Base-by-base conservation (phyloP, 371 early-diverging fungal species). In the Mucor plumbeus region DNA sequence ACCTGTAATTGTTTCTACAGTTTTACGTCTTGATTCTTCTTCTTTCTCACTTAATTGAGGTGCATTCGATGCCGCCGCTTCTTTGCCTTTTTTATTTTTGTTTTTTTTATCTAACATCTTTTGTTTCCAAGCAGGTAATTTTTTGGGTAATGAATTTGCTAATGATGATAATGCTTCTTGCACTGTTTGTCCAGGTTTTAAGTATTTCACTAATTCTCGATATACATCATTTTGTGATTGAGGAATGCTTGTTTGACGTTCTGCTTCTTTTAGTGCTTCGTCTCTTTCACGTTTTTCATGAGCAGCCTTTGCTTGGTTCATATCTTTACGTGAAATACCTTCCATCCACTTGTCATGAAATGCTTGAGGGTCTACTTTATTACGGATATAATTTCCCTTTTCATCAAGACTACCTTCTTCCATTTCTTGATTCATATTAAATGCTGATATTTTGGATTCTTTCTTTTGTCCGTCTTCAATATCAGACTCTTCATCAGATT, bases 311-410 rank as follows among this genome's bases (percentile, higher is more conserved):
- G 95, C 96, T 33, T 78, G 74, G 50, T 84, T 76, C 57, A 97
- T 96, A n/a, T 96, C 91, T 31, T 80, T 81, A 31, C 85, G 82
- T 0, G 92, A 86, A 11, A 96, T 78, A 8, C 91, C 94, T 19
- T 91, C 86, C 71, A 97, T 85, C 97, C 97, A 97, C 61, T 80
- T 83, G 72, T 97, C 97, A 62, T 97, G 95, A 71, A 92, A 87
- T 6, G 85, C 88, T 38, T 93, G 87, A 10, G 93, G 93, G 68
- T 97, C 97, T 33, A 84, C 82, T 63, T 91, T 89, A 71, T 88
- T 87, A 40, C 87, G 86, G 41, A 95, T 79, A 76, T 91, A 97
- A 61, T 94, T 94, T 11, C 95, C 96, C 11, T 83, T 69, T 31
- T 87, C 88, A 69, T 97, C 97, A 72, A 95, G 91, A 44, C 82